Evolutionary conservation across 345 rosid genomes (phyloP).

Genomic region (Pelargonium nanum): DNA sequence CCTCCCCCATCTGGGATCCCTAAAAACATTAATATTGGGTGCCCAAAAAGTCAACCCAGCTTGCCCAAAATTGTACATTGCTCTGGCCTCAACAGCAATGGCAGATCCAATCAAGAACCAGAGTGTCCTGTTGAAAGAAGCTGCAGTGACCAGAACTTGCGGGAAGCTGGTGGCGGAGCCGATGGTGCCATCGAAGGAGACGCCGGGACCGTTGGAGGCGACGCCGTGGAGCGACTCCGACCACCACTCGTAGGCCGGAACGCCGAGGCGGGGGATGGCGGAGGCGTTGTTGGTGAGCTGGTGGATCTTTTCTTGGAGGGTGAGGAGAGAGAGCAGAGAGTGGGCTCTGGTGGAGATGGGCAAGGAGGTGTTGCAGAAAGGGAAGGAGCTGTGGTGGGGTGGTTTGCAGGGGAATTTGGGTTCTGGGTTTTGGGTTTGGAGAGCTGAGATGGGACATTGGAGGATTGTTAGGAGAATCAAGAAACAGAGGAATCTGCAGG

Average conservation of each 20-base stretch:
- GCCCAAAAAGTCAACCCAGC: conserved; percentile 95
- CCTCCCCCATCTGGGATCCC: conserved; percentile 97
- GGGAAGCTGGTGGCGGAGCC: conserved; percentile 73
- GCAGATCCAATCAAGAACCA: conserved; percentile 71
- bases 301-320: conserved; percentile 61
- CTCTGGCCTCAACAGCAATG: conserved; percentile 61
- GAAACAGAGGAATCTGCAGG: conserved; percentile 4
- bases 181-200: conserved; percentile 56
- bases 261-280: conserved; percentile 62
- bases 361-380: conserved; percentile 63
- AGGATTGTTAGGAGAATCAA: conserved; percentile 5
- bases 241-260: conserved; percentile 92
- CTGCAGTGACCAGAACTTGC: conserved; percentile 62
- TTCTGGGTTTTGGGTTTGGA: neutral
- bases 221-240: conserved; percentile 87
- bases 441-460: neutral
- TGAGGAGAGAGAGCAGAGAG: conserved; percentile 60
- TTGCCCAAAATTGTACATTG: conserved; percentile 78
- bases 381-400: conserved; percentile 36
- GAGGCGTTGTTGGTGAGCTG: conserved; percentile 66
- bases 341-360: conserved; percentile 37
- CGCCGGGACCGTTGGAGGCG: conserved; percentile 82
- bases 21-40: conserved; percentile 70
- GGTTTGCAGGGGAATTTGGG: conserved; percentile 52
- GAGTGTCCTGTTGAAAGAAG: conserved; percentile 64